These are phyloP conservation scores for Rhynchospora breviuscula DNA, from an alignment of 176 grass and related monocot species.

Conservation along the genomic window DNA sequence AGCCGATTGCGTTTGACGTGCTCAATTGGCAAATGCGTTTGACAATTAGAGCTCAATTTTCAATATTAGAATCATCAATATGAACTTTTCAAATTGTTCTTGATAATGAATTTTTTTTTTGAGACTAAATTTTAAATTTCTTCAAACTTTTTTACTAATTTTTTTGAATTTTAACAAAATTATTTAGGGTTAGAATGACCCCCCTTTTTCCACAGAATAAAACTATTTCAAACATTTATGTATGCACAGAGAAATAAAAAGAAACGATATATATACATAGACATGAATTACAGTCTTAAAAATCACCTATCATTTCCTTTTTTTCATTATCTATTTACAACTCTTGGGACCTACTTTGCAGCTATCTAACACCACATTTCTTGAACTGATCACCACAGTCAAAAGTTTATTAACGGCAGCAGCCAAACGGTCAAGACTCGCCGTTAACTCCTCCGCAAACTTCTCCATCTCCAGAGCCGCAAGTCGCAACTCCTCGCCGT, in stretches of 20 bases:
- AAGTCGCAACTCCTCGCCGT: background rate
- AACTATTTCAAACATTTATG: background rate
- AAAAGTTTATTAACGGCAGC: constrained; percentile 15
- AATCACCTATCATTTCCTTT: background rate
- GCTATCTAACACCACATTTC: constrained; percentile 18
- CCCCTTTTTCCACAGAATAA: no score
- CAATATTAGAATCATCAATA: no score
- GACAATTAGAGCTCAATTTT: no score
- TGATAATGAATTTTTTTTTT: no score
- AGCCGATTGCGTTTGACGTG: no score
- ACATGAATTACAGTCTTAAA: background rate
- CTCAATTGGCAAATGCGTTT: no score
- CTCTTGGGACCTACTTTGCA: constrained; percentile 9
- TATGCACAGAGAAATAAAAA: background rate
- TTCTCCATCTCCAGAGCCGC: constrained; percentile 13
- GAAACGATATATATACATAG: background rate
- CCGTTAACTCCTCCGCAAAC: constrained; percentile 14
- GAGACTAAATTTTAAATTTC: no score
- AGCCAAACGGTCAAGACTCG: constrained; percentile 23
- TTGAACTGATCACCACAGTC: constrained; percentile 5
- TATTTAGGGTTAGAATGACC: no score
- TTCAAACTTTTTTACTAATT: no score
- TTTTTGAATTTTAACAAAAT: no score
- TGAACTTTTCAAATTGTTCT: no score
- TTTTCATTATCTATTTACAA: constrained; percentile 14